phyloP scores from a whole-genome alignment of 495 filamentous ascomycete species.

The Penicillium bialowiezense region DNA sequence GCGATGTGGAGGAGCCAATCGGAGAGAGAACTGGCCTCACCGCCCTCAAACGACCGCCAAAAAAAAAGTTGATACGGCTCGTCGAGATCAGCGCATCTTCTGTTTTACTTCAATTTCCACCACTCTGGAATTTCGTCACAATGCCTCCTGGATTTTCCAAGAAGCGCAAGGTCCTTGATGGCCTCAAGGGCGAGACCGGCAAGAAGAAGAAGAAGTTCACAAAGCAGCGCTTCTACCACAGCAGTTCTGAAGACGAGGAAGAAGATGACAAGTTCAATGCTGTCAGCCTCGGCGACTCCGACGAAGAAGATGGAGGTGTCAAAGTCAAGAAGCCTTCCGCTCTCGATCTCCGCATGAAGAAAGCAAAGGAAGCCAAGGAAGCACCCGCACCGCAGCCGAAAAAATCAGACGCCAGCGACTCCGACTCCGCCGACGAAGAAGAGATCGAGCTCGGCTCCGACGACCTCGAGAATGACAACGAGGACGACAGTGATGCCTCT shows the following conservation, averaged over 20 bases:
- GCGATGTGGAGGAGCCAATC: constrained; percentile 36
- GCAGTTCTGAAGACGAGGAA: constrained; percentile 61
- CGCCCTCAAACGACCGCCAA: constrained; percentile 17
- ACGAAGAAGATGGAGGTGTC: constrained; percentile 49
- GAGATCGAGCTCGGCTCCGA: constrained; percentile 34
- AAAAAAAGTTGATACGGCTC: constrained; percentile 32
- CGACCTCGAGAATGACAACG: constrained; percentile 34
- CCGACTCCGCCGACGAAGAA: constrained; percentile 28
- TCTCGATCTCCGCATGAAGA: constrained; percentile 16
- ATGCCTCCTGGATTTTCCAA: constrained; percentile 47
- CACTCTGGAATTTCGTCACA: constrained; percentile 10
- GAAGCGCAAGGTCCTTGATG: constrained; percentile 60
- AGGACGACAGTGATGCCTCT: constrained; percentile 32
- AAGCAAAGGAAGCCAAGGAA: constrained; percentile 22
- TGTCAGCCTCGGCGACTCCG: constrained; percentile 66
- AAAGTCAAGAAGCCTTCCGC: constrained; percentile 11
- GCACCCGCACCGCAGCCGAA: constrained; percentile 13
- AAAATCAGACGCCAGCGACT: constrained; percentile 17
- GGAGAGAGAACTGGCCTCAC: constrained; percentile 28
- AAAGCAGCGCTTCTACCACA: constrained; percentile 69
- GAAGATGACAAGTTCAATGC: constrained; percentile 53
- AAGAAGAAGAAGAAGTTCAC: constrained; percentile 68
- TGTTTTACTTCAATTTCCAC: constrained; percentile 7
- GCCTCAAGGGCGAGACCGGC: constrained; percentile 50
- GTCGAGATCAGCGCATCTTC: constrained; percentile 3